phyloP scores from a whole-genome alignment of 139 green algal species.

The Coelastrella sp. region DNA sequence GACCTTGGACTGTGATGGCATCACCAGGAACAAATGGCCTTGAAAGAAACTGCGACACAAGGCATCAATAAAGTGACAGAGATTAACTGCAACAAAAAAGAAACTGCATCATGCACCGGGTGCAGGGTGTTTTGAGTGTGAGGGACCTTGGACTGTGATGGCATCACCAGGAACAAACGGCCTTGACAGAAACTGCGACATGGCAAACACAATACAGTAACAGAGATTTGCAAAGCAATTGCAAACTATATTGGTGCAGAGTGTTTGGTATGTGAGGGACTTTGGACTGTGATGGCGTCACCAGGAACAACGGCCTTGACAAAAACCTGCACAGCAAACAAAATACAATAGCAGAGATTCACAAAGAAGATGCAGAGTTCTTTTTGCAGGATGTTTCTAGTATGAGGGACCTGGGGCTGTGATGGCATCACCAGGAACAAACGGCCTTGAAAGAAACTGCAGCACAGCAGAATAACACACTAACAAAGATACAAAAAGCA shows the following conservation, averaged over 20 bases:
- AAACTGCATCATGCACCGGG: no score
- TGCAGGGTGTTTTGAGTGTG: background rate
- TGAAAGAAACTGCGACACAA: slow-evolving; percentile 14
- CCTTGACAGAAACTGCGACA: slow-evolving; percentile 22
- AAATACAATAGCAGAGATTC: no score
- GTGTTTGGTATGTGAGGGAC: no score
- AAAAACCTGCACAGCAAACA: slow-evolving; percentile 36
- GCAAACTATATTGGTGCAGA: no score
- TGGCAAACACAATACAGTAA: no score
- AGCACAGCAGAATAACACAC: background rate
- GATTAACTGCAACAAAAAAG: no score
- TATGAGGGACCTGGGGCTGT: background rate
- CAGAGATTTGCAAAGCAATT: no score
- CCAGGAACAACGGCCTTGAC: no score
- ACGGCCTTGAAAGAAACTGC: slow-evolving; percentile 35
- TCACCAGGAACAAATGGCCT: slow-evolving; percentile 29
- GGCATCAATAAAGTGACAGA: slow-evolving; percentile 4
- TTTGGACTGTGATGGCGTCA: no score
- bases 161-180: slow-evolving; percentile 28
- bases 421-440: slow-evolving; percentile 28
- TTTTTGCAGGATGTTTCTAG: no score
- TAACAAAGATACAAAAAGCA: no score
- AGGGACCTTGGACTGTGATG: slow-evolving; percentile 8
- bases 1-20: slow-evolving; percentile 18
- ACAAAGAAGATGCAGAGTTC: no score